phyloP scores from a whole-genome alignment of 1,284 basidiomycete species.

The Trichosporon coremiiforme region DNA sequence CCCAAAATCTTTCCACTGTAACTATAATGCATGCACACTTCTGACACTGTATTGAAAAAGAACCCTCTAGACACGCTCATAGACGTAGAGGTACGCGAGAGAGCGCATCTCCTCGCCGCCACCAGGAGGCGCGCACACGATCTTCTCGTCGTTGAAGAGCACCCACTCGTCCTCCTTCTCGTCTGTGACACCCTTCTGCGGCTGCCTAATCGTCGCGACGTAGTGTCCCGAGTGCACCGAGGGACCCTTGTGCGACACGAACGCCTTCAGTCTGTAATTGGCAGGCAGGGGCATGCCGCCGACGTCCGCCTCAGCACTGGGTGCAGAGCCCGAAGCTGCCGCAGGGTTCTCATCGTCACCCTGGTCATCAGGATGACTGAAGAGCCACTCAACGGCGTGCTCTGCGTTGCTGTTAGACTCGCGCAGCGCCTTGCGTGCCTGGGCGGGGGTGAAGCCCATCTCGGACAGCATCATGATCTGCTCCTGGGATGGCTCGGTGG shows the following conservation, averaged over 20 bases:
- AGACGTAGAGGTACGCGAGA: constrained; percentile 86
- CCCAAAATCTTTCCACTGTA: constrained; percentile 18
- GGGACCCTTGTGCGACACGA: constrained; percentile 95
- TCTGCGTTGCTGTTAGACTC: constrained; percentile 80
- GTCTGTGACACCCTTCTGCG: constrained; percentile 40
- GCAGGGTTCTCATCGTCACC: constrained; percentile 62
- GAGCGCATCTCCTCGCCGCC: constrained; percentile 68
- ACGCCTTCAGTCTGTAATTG: constrained; percentile 78
- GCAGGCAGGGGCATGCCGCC: constrained; percentile 69
- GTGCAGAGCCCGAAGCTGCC: constrained; percentile 25
- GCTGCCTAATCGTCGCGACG: constrained; percentile 53
- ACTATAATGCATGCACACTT: constrained; percentile 20
- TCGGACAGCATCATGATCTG: constrained; percentile 75
- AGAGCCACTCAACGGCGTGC: constrained; percentile 94
- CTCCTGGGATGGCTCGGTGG: constrained; percentile 65
- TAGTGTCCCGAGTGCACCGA: constrained; percentile 95
- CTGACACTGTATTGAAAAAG: constrained; percentile 11
- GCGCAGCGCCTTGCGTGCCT: constrained; percentile 83
- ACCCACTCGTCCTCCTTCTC: constrained; percentile 67
- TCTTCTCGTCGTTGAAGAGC: constrained; percentile 94
- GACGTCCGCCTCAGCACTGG: constrained; percentile 31
- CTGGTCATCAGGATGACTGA: constrained; percentile 85
- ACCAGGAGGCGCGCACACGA: constrained; percentile 71
- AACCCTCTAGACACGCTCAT: constrained; percentile 62
- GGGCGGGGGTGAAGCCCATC: constrained; percentile 87